phyloP scores from a whole-genome alignment of 345 rosid genomes.

The Fremontodendron californicum region DNA sequence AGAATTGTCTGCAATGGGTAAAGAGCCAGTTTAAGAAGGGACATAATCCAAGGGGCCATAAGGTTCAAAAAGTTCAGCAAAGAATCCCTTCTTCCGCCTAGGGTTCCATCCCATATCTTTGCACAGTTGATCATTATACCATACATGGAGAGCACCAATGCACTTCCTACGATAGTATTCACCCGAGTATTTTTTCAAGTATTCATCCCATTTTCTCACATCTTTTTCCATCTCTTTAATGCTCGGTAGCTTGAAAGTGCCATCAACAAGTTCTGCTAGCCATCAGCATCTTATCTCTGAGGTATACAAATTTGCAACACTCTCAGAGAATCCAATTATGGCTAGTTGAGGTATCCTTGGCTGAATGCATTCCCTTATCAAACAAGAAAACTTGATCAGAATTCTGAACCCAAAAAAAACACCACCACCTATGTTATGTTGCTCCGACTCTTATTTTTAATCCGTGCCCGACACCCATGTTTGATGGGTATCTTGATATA shows the following conservation, averaged over 20 bases:
- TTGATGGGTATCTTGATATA: too few species aligned
- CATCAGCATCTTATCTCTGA: constrained; percentile 30
- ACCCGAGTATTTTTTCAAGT: constrained; percentile 22
- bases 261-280: constrained; percentile 26
- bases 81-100: constrained; percentile 26
- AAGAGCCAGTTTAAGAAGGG: not conserved
- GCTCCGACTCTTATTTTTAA: too few species aligned
- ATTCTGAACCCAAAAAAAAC: too few species aligned
- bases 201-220: constrained; percentile 23
- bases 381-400: not conserved
- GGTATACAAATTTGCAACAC: constrained; percentile 21
- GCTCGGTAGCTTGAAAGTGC: constrained; percentile 25
- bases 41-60: constrained; percentile 28
- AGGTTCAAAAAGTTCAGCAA: constrained; percentile 33
- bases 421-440: too few species aligned
- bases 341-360: constrained; percentile 33
- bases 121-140: constrained; percentile 34
- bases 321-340: constrained; percentile 25
- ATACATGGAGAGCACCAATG: constrained; percentile 22
- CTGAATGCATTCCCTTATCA: constrained; percentile 33
- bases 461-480: too few species aligned
- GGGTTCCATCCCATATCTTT: constrained; percentile 30
- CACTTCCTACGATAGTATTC: constrained; percentile 20
- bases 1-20: not conserved
- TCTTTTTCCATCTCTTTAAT: constrained; percentile 33